Evolutionary conservation across 441 rosid species (phyloP), one percentile per base, ranked within the genome.

Genomic region (Aleurites moluccanus): DNA sequence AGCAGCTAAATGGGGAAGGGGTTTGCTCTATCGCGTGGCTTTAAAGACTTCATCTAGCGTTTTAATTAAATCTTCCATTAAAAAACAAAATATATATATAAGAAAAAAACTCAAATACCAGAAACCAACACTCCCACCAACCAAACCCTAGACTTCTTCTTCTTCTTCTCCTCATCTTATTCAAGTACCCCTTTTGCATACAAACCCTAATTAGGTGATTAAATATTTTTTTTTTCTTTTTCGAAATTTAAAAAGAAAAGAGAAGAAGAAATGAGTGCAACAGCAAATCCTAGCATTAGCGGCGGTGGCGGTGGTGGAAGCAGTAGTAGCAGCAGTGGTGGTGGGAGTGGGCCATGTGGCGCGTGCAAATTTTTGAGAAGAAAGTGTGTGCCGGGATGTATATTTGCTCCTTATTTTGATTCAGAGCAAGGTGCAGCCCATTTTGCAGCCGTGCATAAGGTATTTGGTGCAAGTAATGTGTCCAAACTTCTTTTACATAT

Each of bases 371-470:
- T 94, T 69, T 80, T 94, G 78, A 85, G 99, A 66, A 89, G 98
- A 82, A 94, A 92, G 85, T 94, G 99, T 57, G 92, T 91, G 4
- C 85, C 83, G 0, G 98, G 92, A 27, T 94, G 98, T 72, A 88
- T 92, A 67, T 94, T 94, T 72, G 98, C 98, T 0, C 98, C 97
- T 1, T 91, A 92, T 73, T 94, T 94, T 60, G 96, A 92, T 69
- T 88, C 97, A 0, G 97, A 94, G 77, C 97, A 94, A 89, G 98
- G 99, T 0, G 92, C 99, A 16, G 91, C 96, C 49, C 92, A 94
- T 80, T 94, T 94, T 33, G 99, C 99, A 8, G 98, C 98, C 67
- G 96, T 94, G 60, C 99, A 94, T 73, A 94, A 89, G 82, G 98
- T 94, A 15, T 94, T 94, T 23, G 99, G 99, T 25, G 99, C 99